Evolutionary conservation across 1,284 basidiomycete species (phyloP), one percentile per base, ranked within the genome.

Genomic region (Sporisorium sorghi): DNA sequence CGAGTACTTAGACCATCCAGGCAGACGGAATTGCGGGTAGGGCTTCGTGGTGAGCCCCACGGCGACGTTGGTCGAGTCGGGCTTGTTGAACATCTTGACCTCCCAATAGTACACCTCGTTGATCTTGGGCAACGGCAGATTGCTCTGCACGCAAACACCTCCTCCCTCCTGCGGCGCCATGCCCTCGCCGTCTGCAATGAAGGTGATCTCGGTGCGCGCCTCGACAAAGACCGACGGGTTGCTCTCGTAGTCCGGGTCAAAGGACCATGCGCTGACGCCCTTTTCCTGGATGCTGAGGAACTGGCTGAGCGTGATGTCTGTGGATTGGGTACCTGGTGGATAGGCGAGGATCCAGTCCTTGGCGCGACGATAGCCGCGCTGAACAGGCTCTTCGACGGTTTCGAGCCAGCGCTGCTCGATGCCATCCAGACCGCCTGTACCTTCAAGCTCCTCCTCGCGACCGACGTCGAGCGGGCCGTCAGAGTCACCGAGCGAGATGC

Each of bases 341-440:
- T 73, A 64, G 37, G 65, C 48, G 12, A 55, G 39, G 26, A 35
- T 86, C 89, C 77, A 81, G 93, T 95, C 93, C 89, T 94, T 96
- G 19, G 93, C 93, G 70, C 93, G 89, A 49, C 89, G 87, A 85
- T 97, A 99, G 30, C 90, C 89, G 58, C 90, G 87, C 58, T 90
- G 88, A 23, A 89, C 88, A 28, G 86, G 84, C 66, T 95, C 93
- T 56, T 89, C 86, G 32, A 91, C 91, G 19, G 87, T 89, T 86
- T 98, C 94, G 52, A 98, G 88, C 97, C 97, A 99, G 77, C 94
- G 89, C 81, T 90, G 87, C 86, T 98, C 96, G 35, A 98, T 88
- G 57, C 91, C 92, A 48, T 94, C 93, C 65, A 97, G 91, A 24
- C 94, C 94, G 43, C 94, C 94, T 67, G 96, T 93, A 7, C 91